Conservation (phyloP, 2,329 filamentous ascomycete genomes). For the Byssochlamys sp. region DNA sequence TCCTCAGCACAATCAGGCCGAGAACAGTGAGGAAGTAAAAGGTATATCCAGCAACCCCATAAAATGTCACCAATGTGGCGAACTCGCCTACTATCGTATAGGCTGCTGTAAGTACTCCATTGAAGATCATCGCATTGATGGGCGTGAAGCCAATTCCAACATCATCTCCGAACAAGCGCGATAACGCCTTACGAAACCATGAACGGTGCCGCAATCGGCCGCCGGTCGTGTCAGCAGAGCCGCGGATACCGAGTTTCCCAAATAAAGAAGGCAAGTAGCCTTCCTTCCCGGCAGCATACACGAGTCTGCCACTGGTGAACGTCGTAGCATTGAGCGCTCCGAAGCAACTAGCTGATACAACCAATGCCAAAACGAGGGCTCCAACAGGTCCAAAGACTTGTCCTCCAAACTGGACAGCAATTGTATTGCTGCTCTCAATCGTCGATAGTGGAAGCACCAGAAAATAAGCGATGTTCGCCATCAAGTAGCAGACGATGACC, state of each 20-base stretch:
- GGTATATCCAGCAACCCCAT: conserved; percentile 90
- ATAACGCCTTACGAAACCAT: conserved; percentile 51
- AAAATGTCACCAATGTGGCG: conserved; percentile 84
- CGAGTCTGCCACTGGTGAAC: conserved; percentile 82
- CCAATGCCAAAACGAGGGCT: conserved; percentile 71
- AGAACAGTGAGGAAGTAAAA: conserved; percentile 96
- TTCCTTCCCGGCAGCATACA: conserved; percentile 91
- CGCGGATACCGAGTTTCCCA: conserved; percentile 65
- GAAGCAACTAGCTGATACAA: conserved; percentile 85
- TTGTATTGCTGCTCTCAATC: conserved; percentile 82
- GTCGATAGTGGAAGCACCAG: conserved; percentile 72
- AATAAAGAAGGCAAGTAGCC: conserved; percentile 81
- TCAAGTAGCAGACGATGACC: conserved; percentile 79
- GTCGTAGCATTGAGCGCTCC: conserved; percentile 88
- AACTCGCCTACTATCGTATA: conserved; percentile 89
- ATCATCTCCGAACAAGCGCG: conserved; percentile 61
- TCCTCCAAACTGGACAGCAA: conserved; percentile 86
- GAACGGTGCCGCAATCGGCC: conserved; percentile 37
- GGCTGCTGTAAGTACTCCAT: conserved; percentile 58
- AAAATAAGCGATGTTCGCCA: conserved; percentile 90
- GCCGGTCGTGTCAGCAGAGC: conserved; percentile 16
- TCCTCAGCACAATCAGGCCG: conserved; percentile 79
- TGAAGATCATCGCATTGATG: conserved; percentile 81
- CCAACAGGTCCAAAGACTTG: conserved; percentile 82
- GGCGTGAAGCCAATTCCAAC: conserved; percentile 82